phyloP scores from a whole-genome alignment of 352 stramenopile species.

The Globisporangium parvum region DNA sequence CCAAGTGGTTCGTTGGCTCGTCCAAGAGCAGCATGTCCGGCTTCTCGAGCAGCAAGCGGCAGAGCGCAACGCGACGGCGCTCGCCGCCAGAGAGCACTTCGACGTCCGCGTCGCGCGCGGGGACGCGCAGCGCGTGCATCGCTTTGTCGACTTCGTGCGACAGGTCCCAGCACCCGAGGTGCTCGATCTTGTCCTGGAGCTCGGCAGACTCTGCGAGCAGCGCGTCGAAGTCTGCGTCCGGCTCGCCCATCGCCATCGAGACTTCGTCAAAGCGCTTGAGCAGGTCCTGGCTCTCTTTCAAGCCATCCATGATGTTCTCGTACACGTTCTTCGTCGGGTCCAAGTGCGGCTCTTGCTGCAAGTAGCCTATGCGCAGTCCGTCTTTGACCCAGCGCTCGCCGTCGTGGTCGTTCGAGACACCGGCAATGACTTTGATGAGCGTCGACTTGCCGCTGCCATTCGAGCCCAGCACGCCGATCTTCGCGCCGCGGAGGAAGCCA shows the following conservation, averaged over 20 bases:
- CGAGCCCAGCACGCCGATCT: slow-evolving; percentile 93
- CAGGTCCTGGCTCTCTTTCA: slow-evolving; percentile 80
- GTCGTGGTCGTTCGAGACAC: slow-evolving; percentile 83
- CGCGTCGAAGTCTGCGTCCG: slow-evolving; percentile 85
- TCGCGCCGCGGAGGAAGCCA: slow-evolving; percentile 85
- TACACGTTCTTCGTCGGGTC: slow-evolving; percentile 84
- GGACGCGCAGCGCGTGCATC: slow-evolving; percentile 75
- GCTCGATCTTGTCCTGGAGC: slow-evolving; percentile 84
- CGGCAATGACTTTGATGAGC: slow-evolving; percentile 94
- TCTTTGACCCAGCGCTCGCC: slow-evolving; percentile 86
- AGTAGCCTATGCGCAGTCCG: slow-evolving; percentile 81
- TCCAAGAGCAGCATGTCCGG: slow-evolving; percentile 96
- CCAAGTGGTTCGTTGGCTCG: slow-evolving; percentile 98
- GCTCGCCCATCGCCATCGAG: slow-evolving; percentile 86
- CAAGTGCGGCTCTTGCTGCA: slow-evolving; percentile 83
- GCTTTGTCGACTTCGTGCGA: slow-evolving; percentile 79
- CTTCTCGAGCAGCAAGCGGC: slow-evolving; percentile 93
- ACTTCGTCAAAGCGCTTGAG: slow-evolving; percentile 82
- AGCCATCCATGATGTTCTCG: slow-evolving; percentile 88
- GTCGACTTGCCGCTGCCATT: slow-evolving; percentile 96
- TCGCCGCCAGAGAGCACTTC: slow-evolving; percentile 89
- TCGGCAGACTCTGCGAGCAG: slow-evolving; percentile 82
- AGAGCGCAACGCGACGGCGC: slow-evolving; percentile 94
- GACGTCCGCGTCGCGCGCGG: slow-evolving; percentile 57
- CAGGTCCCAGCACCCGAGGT: slow-evolving; percentile 78